Conservation (phyloP, 2,329 filamentous ascomycete species). For the Colletotrichum tamarilloi region DNA sequence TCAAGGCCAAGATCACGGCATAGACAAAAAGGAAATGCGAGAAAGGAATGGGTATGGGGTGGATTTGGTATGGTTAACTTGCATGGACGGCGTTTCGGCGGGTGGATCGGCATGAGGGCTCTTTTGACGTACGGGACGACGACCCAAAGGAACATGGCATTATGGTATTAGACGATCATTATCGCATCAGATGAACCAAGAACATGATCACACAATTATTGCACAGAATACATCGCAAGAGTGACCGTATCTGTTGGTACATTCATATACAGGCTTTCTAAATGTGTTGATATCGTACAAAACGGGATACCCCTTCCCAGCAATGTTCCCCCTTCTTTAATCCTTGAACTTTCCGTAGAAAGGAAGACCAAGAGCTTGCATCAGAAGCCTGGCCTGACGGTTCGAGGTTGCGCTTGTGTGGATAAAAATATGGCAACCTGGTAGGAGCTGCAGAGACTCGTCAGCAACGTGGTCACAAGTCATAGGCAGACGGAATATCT, state of each 20-base stretch:
- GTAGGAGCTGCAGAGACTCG: conserved; percentile 72
- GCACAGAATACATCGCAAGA: not conserved
- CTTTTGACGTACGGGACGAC: conserved; percentile 22
- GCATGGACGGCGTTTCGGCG: conserved; percentile 52
- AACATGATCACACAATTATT: not conserved
- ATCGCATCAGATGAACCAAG: not conserved
- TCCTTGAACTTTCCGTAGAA: conserved; percentile 80
- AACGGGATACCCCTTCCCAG: not conserved
- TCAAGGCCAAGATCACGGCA: conserved; percentile 59
- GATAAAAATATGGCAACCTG: conserved; percentile 84
- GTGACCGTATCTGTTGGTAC: conserved; percentile 33
- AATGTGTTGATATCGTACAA: conserved; percentile 33
- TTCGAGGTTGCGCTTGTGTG: conserved; percentile 89
- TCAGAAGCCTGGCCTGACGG: conserved; percentile 82
- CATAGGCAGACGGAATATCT: conserved; percentile 15
- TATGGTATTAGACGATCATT: conserved; percentile 9
- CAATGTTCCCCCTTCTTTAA: conserved; percentile 36
- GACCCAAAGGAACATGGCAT: conserved; percentile 15
- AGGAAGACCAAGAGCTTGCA: conserved; percentile 63
- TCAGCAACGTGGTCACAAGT: conserved; percentile 62
- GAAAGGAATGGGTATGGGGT: not conserved
- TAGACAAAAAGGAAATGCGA: conserved; percentile 18
- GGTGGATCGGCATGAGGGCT: conserved; percentile 15
- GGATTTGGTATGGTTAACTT: conserved; percentile 29
- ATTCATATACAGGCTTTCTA: conserved; percentile 35